Evolutionary conservation across 2,329 filamentous ascomycete genomes (phyloP).

Genomic region (Aspergillus unguis): DNA sequence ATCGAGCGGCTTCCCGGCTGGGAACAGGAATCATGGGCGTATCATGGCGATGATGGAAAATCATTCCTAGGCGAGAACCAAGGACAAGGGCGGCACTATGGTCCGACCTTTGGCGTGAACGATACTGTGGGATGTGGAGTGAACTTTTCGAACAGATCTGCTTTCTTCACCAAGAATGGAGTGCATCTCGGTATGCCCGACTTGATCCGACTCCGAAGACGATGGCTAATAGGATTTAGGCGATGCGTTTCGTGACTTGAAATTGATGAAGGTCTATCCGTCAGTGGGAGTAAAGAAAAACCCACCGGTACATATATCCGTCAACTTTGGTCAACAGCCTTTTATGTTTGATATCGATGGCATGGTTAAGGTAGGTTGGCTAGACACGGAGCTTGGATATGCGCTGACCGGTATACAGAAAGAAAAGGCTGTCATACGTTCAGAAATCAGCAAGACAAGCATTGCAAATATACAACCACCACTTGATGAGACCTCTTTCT

Average conservation of each 20-base stretch:
- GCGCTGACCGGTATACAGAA: slow-evolving; percentile 42
- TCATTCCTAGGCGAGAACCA: slow-evolving; percentile 59
- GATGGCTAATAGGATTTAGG: slow-evolving; percentile 46
- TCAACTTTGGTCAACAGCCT: slow-evolving; percentile 65
- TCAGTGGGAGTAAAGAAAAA: slow-evolving; percentile 64
- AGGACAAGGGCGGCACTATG: slow-evolving; percentile 55
- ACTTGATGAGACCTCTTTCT: slow-evolving; percentile 69
- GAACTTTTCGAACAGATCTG: slow-evolving; percentile 59
- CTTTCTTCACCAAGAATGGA: slow-evolving; percentile 66
- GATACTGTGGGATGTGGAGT: slow-evolving; percentile 64
- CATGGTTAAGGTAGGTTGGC: slow-evolving; percentile 66
- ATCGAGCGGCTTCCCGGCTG: slow-evolving; percentile 62
- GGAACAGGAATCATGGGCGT: slow-evolving; percentile 64
- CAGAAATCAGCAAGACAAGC: slow-evolving; percentile 59
- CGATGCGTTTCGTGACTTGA: slow-evolving; percentile 48
- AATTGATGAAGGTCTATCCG: slow-evolving; percentile 48
- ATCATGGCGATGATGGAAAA: slow-evolving; percentile 65
- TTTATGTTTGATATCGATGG: slow-evolving; percentile 91
- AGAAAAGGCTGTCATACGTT: slow-evolving; percentile 58
- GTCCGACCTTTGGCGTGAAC: slow-evolving; percentile 56
- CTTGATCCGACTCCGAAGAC: background rate
- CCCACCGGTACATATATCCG: slow-evolving; percentile 55
- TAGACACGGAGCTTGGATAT: background rate
- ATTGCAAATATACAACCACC: slow-evolving; percentile 61
- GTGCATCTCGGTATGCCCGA: slow-evolving; percentile 49